phyloP scores from a whole-genome alignment of 163 green algal species.

The Coccomyxa subellipsoidea region DNA sequence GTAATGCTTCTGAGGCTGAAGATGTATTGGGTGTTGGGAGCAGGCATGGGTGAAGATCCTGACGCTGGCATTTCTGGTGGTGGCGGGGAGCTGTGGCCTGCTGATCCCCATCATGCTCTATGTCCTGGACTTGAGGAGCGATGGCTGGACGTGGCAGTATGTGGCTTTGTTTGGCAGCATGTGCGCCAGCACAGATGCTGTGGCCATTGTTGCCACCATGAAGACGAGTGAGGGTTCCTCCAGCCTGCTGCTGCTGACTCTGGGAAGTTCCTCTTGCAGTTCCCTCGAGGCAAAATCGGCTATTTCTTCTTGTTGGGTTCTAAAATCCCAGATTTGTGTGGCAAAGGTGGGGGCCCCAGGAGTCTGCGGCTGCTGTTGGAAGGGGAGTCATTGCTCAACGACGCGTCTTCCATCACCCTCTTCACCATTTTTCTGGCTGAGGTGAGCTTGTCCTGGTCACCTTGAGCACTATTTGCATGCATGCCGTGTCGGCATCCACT shows the following conservation, averaged over 20 bases:
- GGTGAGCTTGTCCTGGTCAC: constrained; percentile 15
- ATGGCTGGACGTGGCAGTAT: constrained; percentile 75
- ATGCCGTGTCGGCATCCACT: too few relatives aligned
- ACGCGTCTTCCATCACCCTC: constrained; percentile 73
- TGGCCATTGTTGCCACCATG: constrained; percentile 75
- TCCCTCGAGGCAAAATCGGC: too few relatives aligned
- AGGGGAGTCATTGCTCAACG: constrained; percentile 88
- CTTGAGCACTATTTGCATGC: not conserved
- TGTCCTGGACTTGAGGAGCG: constrained; percentile 63
- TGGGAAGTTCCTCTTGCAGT: too few relatives aligned
- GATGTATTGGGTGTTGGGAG: too few relatives aligned
- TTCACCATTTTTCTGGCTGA: constrained; percentile 53
- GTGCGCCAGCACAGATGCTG: constrained; percentile 84
- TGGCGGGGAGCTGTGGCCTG: constrained; percentile 60
- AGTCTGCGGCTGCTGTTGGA: constrained; percentile 60
- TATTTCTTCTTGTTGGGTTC: too few relatives aligned
- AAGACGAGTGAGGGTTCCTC: constrained; percentile 37
- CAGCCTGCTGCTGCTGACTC: too few relatives aligned
- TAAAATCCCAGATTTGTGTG: too few relatives aligned
- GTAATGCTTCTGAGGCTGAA: too few relatives aligned
- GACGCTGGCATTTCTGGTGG: constrained; percentile 83
- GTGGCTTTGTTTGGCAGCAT: constrained; percentile 82
- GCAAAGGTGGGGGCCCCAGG: constrained; percentile 57
- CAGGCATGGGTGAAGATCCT: constrained; percentile 74
- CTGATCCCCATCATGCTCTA: constrained; percentile 86